Base-by-base conservation (phyloP, 306 rosid genomes). In the Vicia faba region DNA sequence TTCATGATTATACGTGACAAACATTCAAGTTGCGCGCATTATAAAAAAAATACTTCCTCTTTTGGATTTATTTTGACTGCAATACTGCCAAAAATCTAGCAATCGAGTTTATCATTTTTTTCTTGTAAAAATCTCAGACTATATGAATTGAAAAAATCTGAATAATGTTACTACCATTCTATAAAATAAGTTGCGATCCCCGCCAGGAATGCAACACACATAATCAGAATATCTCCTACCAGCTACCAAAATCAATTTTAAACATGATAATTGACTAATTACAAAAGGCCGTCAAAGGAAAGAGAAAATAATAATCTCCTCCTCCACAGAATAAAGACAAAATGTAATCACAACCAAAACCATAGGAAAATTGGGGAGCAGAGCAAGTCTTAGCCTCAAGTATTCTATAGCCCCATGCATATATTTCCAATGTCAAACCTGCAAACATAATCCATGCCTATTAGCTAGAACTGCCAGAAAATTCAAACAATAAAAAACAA, bases 241-340 rank as follows among this genome's bases (percentile, higher is more conserved):
- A 51, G 57, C 39, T 49, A 44, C 61, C 48, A 51, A 72, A 78
- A 72, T 57, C 28, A 78, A 72, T 49, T 64, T 48, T 57, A 40
- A 56, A 41, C 49, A 38, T 23, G 66, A 25, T 7, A 75, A 49
- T 18, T 66, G 61, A 68, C 69, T 84, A 88, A 81, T 85, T 88
- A 88, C 91, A 85, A 41, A 41, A 75, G 66, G 64, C 64, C 59
- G 66, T 43, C 75, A 66, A 73, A 54, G 67, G 28, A 61, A 69
- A 59, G 20, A 31, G 55, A 57, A 50, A 50, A 61, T 10, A 55
- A 60, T 3, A 20, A 49, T 76, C 70, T 64, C 45, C 45, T 60
- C 70, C 72, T 65, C 76, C n/a, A 62, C n/a, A 44, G 8, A 74
- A 64, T 51, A 67, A 33, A 61, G 70, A 76, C 40, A 46, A 71